Evolutionary conservation across 148 eudicot species (phyloP).

Genomic region (Fagopyrum esculentum): DNA sequence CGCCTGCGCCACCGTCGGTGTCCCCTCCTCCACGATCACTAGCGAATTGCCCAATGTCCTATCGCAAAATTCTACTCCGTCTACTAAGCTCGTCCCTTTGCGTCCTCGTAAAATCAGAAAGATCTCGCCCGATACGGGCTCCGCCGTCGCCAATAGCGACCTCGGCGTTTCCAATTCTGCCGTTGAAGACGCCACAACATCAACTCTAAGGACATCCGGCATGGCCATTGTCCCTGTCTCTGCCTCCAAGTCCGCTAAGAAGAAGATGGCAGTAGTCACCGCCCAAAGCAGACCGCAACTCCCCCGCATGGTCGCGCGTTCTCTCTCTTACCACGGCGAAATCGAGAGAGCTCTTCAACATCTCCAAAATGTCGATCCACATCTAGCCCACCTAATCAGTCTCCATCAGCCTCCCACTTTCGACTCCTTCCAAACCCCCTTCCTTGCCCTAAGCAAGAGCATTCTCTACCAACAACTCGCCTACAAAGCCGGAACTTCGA

Average conservation of each 20-base stretch:
- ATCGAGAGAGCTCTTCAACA: conserved; percentile 34
- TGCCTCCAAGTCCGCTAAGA: conserved; percentile 11
- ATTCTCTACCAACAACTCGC: conserved; percentile 63
- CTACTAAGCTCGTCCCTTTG: conserved; percentile 31
- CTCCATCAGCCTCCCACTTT: conserved; percentile 33
- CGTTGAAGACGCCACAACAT: not conserved
- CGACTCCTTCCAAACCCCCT: conserved; percentile 43
- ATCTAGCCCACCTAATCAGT: conserved; percentile 26
- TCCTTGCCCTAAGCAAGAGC: conserved; percentile 42
- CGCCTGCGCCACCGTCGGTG: not conserved
- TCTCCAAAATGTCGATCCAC: conserved; percentile 39
- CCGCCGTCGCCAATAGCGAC: conserved; percentile 2
- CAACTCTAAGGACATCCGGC: not conserved
- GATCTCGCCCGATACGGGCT: conserved; percentile 25
- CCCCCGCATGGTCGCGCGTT: conserved; percentile 18
- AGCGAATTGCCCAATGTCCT: conserved; percentile 14
- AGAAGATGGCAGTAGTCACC: conserved; percentile 9
- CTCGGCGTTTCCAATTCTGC: not conserved
- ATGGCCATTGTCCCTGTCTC: conserved; percentile 14
- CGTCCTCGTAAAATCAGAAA: conserved; percentile 47
- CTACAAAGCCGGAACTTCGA: conserved; percentile 45
- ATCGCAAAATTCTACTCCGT: conserved; percentile 16
- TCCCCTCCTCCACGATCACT: not conserved
- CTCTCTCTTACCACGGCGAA: conserved; percentile 37
- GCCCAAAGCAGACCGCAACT: conserved; percentile 8